Base-by-base conservation (phyloP, 139 green algal species). In the Chlamydomonas incerta region DNA sequence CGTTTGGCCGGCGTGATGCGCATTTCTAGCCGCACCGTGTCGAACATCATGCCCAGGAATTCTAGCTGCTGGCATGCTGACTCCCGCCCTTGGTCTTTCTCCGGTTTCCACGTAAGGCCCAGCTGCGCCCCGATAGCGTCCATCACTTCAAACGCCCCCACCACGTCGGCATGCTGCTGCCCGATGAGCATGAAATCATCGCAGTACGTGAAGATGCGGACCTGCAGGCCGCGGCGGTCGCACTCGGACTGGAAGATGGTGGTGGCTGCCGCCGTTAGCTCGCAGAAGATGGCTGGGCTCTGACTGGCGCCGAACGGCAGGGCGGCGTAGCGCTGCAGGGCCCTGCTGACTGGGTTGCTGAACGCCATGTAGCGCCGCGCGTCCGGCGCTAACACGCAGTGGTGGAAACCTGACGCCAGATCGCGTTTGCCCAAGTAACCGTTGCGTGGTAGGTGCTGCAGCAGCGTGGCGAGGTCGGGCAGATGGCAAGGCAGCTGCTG, bases 311-410 rank as follows among this genome's bases (percentile, higher is more conserved):
- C 79, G 31, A 74, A 71, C 3, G 79, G 79, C 29, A 85, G 79
- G 29, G 33, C 79, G 3, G 69, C 66, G 46, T 46, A 85, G 9
- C 66, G 79, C n/a, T 58, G n/a, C 0, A 85, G 34, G 3, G 28
- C 35, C 6, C 21, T 6, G 28, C 47, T 66, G 46, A 41, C n/a
- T 9, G 79, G 79, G 66, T 85, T 66, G 9, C 65, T 29, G 65
- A 74, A 87, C 9, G 55, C 81, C 70, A 87, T 81, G 57, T 74
- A 87, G 31, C 58, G 57, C n/a, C n/a, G n/a, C n/a, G n/a, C n/a
- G n/a, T n/a, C n/a, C n/a, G n/a, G n/a, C n/a, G n/a, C n/a, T n/a
- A n/a, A n/a, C n/a, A n/a, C n/a, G n/a, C n/a, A n/a, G n/a, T n/a
- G n/a, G n/a, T n/a, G n/a, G n/a, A n/a, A n/a, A n/a, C n/a, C n/a